Conservation (phyloP, 257 asterid genomes). For the Forsythia suspensa region DNA sequence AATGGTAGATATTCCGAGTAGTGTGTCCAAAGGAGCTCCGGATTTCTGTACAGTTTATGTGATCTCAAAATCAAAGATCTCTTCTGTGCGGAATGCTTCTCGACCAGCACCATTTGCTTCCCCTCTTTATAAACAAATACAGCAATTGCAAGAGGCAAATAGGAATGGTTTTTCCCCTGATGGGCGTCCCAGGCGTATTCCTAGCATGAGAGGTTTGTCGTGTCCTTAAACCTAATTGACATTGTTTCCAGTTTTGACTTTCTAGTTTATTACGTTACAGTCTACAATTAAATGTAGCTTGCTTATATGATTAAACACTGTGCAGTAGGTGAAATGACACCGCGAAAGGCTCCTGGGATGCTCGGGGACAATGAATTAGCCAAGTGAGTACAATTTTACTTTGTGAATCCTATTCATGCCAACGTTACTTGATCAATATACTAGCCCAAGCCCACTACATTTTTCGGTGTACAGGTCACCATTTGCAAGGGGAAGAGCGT, state of each 20-base stretch:
- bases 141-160: conserved; percentile 28
- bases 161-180: conserved; percentile 8
- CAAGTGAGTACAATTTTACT: conserved; percentile 11
- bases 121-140: conserved; percentile 52
- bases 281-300: neutral
- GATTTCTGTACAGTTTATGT: conserved; percentile 79
- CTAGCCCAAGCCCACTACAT: conserved; percentile 1
- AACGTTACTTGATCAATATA: neutral
- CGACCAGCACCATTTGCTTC: conserved; percentile 65
- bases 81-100: conserved; percentile 69
- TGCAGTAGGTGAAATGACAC: conserved; percentile 24
- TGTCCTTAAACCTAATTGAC: neutral
- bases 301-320: conserved; percentile 16
- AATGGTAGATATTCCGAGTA: conserved; percentile 56
- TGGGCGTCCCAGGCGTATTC: conserved; percentile 12
- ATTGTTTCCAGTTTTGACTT: neutral
- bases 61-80: conserved; percentile 76
- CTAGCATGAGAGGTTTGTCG: conserved; percentile 25
- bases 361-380: conserved; percentile 22
- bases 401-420: neutral
- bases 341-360: conserved; percentile 19
- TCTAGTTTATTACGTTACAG: neutral
- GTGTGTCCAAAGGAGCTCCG: conserved; percentile 61
- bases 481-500: conserved; percentile 43
- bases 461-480: conserved; percentile 52